Percentiles rank a stretch among this genome's conserved stretches.
Evolutionary conservation across 1,284 basidiomycete species (phyloP).

Genomic region (Cryptococcus amylolentus): DNA sequence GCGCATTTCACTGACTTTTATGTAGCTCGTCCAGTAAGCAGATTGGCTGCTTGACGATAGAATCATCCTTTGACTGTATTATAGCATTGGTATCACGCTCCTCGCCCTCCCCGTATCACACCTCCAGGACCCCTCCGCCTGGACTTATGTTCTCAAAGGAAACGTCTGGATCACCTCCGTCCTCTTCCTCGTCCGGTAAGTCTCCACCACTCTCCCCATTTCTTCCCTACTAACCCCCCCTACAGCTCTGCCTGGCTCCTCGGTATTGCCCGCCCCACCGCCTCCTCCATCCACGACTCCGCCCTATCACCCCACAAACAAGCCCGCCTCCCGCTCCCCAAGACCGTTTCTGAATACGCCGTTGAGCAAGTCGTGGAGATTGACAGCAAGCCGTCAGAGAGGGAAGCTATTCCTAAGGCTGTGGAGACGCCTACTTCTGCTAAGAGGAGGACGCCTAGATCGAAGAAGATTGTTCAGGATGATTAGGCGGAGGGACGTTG

Average conservation of each 20-base stretch:
- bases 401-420: neutral
- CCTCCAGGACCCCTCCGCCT: conserved; percentile 27
- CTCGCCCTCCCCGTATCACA: conserved; percentile 33
- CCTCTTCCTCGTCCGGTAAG: conserved; percentile 43
- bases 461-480: conserved; percentile 2
- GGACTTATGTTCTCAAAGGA: conserved; percentile 47
- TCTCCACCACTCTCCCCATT: neutral
- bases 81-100: conserved; percentile 34
- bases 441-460: neutral
- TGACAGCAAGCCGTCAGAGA: neutral
- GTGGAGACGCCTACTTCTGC: neutral
- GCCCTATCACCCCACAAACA: neutral
- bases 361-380: conserved; percentile 5
- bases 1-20: conserved; percentile 1
- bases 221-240: conserved; percentile 1
- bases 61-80: neutral
- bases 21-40: conserved; percentile 19
- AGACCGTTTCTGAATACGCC: conserved; percentile 4
- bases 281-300: neutral
- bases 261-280: conserved; percentile 7
- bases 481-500: neutral
- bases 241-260: conserved; percentile 12
- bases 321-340: conserved; percentile 10
- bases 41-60: neutral
- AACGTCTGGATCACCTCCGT: conserved; percentile 44